These are phyloP conservation scores for Sclerospora graminicola DNA, from an alignment of 352 stramenopile species.

Conservation along the genomic window DNA sequence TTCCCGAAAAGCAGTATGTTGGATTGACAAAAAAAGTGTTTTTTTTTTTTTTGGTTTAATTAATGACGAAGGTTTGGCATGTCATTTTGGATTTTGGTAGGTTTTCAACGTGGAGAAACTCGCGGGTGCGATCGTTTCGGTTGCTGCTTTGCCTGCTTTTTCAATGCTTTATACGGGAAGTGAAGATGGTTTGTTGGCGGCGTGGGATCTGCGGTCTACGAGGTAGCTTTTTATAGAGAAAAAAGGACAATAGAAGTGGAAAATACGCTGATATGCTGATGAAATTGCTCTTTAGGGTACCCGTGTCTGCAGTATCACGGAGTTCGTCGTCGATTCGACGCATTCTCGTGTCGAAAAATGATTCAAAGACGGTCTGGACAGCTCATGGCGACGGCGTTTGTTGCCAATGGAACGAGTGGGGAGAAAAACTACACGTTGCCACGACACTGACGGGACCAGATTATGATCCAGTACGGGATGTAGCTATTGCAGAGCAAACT, in stretches of 20 bases:
- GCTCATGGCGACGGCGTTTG: slow-evolving; percentile 46
- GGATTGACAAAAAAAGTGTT: neutral
- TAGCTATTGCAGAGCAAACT: slow-evolving; percentile 24
- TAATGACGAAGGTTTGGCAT: too few species aligned
- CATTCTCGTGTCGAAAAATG: slow-evolving; percentile 20
- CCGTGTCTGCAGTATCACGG: slow-evolving; percentile 39
- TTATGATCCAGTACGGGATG: slow-evolving; percentile 56
- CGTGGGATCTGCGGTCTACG: slow-evolving; percentile 53
- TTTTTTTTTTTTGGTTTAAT: too few species aligned
- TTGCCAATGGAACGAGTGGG: slow-evolving; percentile 38
- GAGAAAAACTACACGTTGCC: slow-evolving; percentile 9
- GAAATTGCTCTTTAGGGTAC: too few species aligned
- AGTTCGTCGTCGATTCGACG: slow-evolving; percentile 41
- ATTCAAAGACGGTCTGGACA: slow-evolving; percentile 26
- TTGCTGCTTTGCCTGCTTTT: slow-evolving; percentile 9
- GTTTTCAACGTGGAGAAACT: slow-evolving; percentile 30
- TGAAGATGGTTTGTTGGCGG: slow-evolving; percentile 47
- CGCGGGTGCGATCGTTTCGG: slow-evolving; percentile 31
- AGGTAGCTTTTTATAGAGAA: too few species aligned
- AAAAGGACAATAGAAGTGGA: too few species aligned
- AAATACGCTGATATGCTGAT: too few species aligned
- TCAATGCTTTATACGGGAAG: slow-evolving; percentile 46
- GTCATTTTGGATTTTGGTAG: slow-evolving; percentile 9
- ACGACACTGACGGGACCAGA: slow-evolving; percentile 50
- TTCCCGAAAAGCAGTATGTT: slow-evolving; percentile 23